Conservation (phyloP, 768 basidiomycete genomes). For the Hericium alpestre region DNA sequence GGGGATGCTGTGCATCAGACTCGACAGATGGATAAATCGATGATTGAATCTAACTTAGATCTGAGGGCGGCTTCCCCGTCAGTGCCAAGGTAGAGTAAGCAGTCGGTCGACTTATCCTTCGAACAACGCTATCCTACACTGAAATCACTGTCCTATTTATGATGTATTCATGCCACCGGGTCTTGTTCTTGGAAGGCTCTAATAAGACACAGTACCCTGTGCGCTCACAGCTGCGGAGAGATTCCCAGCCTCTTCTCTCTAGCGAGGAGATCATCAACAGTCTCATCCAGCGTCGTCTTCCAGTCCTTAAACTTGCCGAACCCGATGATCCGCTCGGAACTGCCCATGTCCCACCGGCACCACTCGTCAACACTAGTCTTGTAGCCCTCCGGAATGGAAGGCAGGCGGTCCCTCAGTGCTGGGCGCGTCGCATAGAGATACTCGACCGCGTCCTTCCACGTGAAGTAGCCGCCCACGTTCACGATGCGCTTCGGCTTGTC, state of each 20-base stretch:
- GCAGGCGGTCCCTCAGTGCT: slow-evolving; percentile 6
- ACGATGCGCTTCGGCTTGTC: slow-evolving; percentile 15
- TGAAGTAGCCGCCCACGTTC: slow-evolving; percentile 14
- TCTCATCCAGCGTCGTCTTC: background rate
- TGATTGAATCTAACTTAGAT: no score
- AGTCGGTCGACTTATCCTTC: no score
- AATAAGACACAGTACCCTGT: no score
- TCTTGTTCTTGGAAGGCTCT: no score
- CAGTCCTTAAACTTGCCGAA: background rate
- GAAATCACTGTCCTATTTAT: no score
- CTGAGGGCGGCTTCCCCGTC: no score
- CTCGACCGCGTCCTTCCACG: slow-evolving; percentile 15
- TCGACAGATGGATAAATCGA: no score
- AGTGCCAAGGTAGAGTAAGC: no score
- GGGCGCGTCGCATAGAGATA: slow-evolving; percentile 13
- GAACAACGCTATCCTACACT: no score
- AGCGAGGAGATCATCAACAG: background rate
- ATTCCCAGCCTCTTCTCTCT: background rate
- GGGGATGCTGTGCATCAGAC: no score
- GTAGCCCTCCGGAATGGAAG: background rate
- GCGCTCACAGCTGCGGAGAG: no score
- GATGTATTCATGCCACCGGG: no score
- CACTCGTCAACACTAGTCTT: background rate
- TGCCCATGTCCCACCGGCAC: background rate
- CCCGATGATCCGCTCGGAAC: background rate